Percentiles rank a stretch among this genome's conserved stretches.
phyloP scores from a whole-genome alignment of 2,329 filamentous ascomycete species.

The Fusarium pseudocircinatum region DNA sequence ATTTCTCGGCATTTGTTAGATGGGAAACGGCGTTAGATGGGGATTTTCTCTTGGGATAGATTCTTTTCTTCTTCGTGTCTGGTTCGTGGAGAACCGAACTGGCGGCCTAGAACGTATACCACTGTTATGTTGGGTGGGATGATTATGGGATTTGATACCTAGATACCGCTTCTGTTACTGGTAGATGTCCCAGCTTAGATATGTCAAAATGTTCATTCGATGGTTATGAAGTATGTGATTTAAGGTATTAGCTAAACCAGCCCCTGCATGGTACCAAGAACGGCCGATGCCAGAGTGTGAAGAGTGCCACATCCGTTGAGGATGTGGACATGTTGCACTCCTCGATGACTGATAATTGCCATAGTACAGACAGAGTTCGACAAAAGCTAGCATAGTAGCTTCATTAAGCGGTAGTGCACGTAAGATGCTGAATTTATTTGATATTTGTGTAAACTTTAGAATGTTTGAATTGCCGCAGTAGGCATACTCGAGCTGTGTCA shows the following conservation, averaged over 20 bases:
- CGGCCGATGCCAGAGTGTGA: not conserved
- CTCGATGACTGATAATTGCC: not conserved
- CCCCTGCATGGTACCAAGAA: not conserved
- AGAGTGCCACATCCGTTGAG: not conserved
- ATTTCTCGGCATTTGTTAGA: constrained; percentile 34
- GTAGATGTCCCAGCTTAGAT: constrained; percentile 14
- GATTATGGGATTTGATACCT: constrained; percentile 33
- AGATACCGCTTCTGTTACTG: constrained; percentile 24
- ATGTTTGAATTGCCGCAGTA: not conserved
- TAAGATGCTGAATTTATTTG: not conserved
- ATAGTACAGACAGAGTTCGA: not conserved
- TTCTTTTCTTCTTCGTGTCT: not conserved
- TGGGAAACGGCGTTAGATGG: constrained; percentile 27
- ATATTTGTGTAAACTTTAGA: not conserved
- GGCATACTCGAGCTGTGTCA: not conserved
- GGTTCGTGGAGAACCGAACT: not conserved
- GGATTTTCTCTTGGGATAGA: not conserved
- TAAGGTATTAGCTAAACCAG: not conserved
- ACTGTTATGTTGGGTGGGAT: constrained; percentile 10
- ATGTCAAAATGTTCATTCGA: not conserved
- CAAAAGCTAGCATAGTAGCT: not conserved
- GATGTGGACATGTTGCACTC: not conserved
- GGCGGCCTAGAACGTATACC: not conserved
- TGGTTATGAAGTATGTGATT: not conserved
- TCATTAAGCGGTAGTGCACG: not conserved